phyloP scores from a whole-genome alignment of 2,329 filamentous ascomycete species.

The Tetracladium maxilliforme region DNA sequence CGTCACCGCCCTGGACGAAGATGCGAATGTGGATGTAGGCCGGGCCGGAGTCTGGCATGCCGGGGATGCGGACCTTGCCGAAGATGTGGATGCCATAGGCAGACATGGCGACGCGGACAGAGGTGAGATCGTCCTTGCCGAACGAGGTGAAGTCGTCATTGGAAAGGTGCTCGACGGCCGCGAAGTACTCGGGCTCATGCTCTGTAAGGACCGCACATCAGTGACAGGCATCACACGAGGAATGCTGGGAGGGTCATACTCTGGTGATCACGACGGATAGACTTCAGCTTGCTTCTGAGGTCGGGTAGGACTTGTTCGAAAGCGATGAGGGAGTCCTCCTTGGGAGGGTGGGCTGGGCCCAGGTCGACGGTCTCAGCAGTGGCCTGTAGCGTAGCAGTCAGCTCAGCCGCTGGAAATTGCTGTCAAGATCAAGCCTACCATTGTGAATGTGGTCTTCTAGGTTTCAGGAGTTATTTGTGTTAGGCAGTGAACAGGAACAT shows the following conservation, averaged over 20 bases:
- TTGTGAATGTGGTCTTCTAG: too few species aligned
- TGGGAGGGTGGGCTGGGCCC: constrained; percentile 21
- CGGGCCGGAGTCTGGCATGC: constrained; percentile 18
- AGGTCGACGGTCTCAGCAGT: constrained; percentile 37
- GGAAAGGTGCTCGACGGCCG: constrained; percentile 19
- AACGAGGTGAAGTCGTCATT: constrained; percentile 14
- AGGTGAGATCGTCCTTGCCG: constrained; percentile 23
- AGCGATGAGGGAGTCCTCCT: constrained; percentile 31
- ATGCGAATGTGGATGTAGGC: constrained; percentile 32
- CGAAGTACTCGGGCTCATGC: constrained; percentile 39
- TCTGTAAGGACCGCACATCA: constrained; percentile 17
- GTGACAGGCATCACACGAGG: neutral
- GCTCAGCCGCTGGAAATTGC: too few species aligned
- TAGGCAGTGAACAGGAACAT: too few species aligned
- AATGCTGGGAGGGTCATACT: constrained; percentile 16
- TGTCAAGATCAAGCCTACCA: too few species aligned
- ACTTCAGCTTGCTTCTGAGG: constrained; percentile 34
- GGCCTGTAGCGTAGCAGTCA: too few species aligned
- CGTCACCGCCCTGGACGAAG: constrained; percentile 25
- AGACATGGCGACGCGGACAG: constrained; percentile 26
- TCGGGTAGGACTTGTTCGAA: constrained; percentile 33
- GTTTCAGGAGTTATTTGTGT: too few species aligned
- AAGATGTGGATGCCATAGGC: constrained; percentile 33
- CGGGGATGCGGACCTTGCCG: constrained; percentile 31
- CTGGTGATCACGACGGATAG: constrained; percentile 28